Evolutionary conservation across 2,329 filamentous ascomycete species (phyloP), one percentile per base, ranked within the genome.

Genomic region (Talaromyces islandicus): DNA sequence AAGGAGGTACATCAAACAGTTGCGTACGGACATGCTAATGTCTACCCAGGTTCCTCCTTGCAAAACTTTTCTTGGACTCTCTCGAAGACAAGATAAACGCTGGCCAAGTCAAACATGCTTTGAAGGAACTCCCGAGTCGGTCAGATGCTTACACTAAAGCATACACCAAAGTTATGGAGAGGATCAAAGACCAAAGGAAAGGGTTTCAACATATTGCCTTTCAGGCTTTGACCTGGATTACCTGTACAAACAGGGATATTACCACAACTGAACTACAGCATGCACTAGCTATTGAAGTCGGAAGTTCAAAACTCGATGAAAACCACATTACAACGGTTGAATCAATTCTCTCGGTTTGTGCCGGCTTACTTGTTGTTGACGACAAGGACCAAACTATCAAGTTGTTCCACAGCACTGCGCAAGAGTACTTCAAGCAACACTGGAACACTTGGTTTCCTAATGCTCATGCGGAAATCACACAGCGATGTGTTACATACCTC

Each of bases 351-450:
- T 35, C 32, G 12, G 32, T 35, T 35, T 35, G 32, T 60, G 73
- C 71, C 29, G 78, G 79, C 0, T 57, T 82, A 9, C 73, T 81
- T 3, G 75, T 70, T 0, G 46, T 79, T 3, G 76, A 81, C 41
- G 60, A 74, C 48, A 63, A 75, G 48, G 80, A 69, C 52, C 54
- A 68, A 19, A 67, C 75, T 30, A 66, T 81, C 11, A 71, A 76
- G 4, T 62, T 81, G 0, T 75, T 79, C 3, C 79, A 82, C 62
- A 77, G 78, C 59, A 81, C 80, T 0, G 70, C 78, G 1, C 75
- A 80, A 46, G 72, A 80, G 41, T 82, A 78, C 63, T 73, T 82
- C 50, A 68, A 76, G 21, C 54, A 61, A 17, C 73, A 63, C 1
- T 52, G 59, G 11, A 41, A 7, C 0, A 29, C 54, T 4, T 76